A percentile compares a stretch with the other conserved stretches of the same genome.
phyloP scores from a whole-genome alignment of 257 asterid species.

The Plantago ovata region DNA sequence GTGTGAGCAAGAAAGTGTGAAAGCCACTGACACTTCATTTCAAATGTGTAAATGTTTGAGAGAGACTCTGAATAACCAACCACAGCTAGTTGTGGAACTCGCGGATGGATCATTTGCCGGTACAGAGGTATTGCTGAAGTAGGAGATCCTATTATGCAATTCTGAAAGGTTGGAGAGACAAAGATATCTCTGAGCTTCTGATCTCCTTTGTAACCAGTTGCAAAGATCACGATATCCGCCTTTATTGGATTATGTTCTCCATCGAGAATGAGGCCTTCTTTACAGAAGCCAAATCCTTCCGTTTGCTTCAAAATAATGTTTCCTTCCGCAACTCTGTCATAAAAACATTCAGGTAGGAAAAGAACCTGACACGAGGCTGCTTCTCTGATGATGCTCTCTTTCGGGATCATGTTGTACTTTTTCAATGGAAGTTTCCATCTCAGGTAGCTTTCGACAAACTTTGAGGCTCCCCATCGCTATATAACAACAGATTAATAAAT shows the following conservation, averaged over 20 bases:
- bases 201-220: conserved; percentile 40
- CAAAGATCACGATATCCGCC: conserved; percentile 35
- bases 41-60: conserved; percentile 37
- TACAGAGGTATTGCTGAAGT: conserved; percentile 29
- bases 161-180: conserved; percentile 26
- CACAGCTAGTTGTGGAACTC: conserved; percentile 63
- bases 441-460: conserved; percentile 34
- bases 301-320: conserved; percentile 29
- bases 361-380: conserved; percentile 25
- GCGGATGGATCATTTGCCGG: conserved; percentile 59
- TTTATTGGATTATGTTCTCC: conserved; percentile 23
- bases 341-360: conserved; percentile 25
- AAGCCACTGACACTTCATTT: conserved; percentile 45
- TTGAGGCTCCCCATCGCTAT: conserved; percentile 43
- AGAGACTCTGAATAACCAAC: conserved; percentile 60
- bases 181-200: conserved; percentile 32
- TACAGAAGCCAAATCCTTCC: conserved; percentile 6
- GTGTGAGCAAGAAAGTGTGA: conserved; percentile 24
- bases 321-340: conserved; percentile 32
- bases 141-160: conserved; percentile 25
- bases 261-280: conserved; percentile 30
- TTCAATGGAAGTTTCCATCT: conserved; percentile 37
- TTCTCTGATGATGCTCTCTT: conserved; percentile 23
- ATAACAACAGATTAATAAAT: background rate
- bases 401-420: conserved; percentile 34